These are phyloP conservation scores for Zymoseptoria pseudotritici DNA, from an alignment of 2,329 filamentous ascomycete species.

Conservation along the genomic window DNA sequence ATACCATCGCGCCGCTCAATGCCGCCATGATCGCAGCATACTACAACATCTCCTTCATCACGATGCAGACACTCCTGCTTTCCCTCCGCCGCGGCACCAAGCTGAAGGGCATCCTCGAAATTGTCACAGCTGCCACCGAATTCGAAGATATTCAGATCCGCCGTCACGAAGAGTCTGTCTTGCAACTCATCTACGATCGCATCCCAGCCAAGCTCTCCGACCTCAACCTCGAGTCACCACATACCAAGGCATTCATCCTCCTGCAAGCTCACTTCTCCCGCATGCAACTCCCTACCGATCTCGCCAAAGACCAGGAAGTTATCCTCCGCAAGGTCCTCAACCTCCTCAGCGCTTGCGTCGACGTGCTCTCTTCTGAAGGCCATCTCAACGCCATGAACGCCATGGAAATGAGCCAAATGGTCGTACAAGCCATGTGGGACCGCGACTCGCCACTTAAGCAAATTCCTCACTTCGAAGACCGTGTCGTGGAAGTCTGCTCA, in stretches of 20 bases:
- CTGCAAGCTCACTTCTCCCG: conserved; percentile 95
- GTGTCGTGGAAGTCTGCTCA: conserved; percentile 74
- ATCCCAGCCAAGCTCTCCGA: conserved; percentile 93
- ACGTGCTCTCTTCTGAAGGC: conserved; percentile 90
- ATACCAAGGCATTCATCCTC: conserved; percentile 97
- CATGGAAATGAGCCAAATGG: conserved; percentile 99
- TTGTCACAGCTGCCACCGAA: conserved; percentile 91
- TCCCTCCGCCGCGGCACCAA: conserved; percentile 85
- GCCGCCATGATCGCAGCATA: conserved; percentile 97
- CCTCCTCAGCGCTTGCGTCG: conserved; percentile 83
- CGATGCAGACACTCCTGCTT: conserved; percentile 96
- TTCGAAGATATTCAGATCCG: conserved; percentile 94
- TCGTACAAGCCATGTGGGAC: conserved; percentile 98
- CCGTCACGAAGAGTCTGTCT: conserved; percentile 78
- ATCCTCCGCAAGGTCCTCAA: conserved; percentile 79
- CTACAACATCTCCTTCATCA: conserved; percentile 99
- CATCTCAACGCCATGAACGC: conserved; percentile 96
- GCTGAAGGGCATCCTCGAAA: conserved; percentile 93
- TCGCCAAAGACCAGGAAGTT: conserved; percentile 90
- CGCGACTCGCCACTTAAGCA: conserved; percentile 94
- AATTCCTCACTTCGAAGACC: conserved; percentile 85
- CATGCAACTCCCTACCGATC: conserved; percentile 91
- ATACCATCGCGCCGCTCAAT: conserved; percentile 80
- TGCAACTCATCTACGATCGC: conserved; percentile 88
- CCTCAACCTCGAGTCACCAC: conserved; percentile 79